Conservation (phyloP, 352 stramenopile genomes). For the Phytophthora niederhauseri region DNA sequence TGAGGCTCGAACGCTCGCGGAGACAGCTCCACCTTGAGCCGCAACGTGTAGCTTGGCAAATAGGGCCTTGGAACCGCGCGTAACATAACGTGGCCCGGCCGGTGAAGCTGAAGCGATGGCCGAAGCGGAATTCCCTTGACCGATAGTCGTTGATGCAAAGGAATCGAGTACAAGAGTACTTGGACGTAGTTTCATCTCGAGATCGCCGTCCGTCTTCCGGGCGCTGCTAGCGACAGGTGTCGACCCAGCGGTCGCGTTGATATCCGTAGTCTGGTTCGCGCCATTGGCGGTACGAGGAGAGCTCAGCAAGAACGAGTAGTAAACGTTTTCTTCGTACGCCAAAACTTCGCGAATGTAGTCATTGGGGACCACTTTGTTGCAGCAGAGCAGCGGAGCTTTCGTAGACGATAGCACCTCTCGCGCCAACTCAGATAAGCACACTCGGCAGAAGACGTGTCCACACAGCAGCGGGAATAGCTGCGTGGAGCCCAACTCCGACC, state of each 20-base stretch:
- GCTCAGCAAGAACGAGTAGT: constrained; percentile 46
- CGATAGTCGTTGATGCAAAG: not conserved
- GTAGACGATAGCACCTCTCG: constrained; percentile 29
- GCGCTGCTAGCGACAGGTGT: not conserved
- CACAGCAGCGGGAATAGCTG: constrained; percentile 48
- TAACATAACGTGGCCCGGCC: constrained; percentile 14
- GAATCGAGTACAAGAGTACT: not conserved
- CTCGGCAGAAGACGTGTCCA: constrained; percentile 44
- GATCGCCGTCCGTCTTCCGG: not conserved
- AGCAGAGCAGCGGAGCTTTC: constrained; percentile 45
- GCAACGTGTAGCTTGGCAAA: not conserved
- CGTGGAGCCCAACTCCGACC: constrained; percentile 12
- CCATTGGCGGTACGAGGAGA: not conserved
- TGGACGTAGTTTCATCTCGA: constrained; percentile 14
- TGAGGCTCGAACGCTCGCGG: not conserved
- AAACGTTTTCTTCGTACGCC: constrained; percentile 41
- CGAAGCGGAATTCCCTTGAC: not conserved
- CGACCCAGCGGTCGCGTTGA: not conserved
- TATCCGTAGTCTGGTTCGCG: not conserved
- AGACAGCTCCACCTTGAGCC: not conserved
- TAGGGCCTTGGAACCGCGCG: constrained; percentile 7
- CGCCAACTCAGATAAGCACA: constrained; percentile 27
- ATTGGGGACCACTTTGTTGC: constrained; percentile 33
- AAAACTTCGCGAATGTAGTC: constrained; percentile 40
- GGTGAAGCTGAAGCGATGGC: not conserved